These are phyloP conservation scores for Flagelloscypha sp. DNA, from an alignment of 768 basidiomycete species.

Conservation along the genomic window DNA sequence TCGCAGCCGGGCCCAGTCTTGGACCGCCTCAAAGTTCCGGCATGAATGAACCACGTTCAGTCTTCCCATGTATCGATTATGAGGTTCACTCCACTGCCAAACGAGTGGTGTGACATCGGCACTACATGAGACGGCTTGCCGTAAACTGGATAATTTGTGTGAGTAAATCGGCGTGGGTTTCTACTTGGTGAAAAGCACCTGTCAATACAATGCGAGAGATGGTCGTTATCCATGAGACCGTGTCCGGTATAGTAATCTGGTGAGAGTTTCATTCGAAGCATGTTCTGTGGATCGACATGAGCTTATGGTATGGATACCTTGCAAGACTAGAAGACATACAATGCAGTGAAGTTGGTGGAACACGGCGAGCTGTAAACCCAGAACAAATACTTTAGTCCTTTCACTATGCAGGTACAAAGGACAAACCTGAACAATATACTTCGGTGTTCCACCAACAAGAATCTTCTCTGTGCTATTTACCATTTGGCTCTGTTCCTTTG, in stretches of 20 bases:
- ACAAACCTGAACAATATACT: too few species aligned
- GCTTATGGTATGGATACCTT: too few species aligned
- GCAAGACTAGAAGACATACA: conserved; percentile 12
- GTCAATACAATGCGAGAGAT: too few species aligned
- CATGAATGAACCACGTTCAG: conserved; percentile 19
- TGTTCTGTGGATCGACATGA: conserved; percentile 9
- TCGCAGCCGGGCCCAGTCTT: conserved; percentile 22
- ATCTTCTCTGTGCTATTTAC: conserved; percentile 17
- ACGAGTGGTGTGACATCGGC: conserved; percentile 17
- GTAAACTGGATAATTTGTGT: conserved; percentile 15
- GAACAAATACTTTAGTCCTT: too few species aligned
- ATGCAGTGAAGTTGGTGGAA: conserved; percentile 24
- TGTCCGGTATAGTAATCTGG: conserved; percentile 14
- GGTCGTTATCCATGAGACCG: too few species aligned
- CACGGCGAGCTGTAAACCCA: conserved; percentile 18
- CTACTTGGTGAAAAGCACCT: too few species aligned
- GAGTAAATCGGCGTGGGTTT: conserved; percentile 18
- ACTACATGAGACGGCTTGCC: conserved; percentile 17
- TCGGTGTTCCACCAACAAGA: conserved; percentile 14
- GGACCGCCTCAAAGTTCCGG: conserved; percentile 19
- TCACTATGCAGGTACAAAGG: too few species aligned
- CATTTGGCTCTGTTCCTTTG: conserved; percentile 14
- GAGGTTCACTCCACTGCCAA: conserved; percentile 19
- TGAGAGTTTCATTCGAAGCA: conserved; percentile 13
- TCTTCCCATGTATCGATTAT: conserved; percentile 13